Percentiles rank a stretch among this genome's conserved stretches.
These are phyloP conservation scores for Byssothecium circinans DNA, from an alignment of 2,329 filamentous ascomycete species.

Conservation along the genomic window DNA sequence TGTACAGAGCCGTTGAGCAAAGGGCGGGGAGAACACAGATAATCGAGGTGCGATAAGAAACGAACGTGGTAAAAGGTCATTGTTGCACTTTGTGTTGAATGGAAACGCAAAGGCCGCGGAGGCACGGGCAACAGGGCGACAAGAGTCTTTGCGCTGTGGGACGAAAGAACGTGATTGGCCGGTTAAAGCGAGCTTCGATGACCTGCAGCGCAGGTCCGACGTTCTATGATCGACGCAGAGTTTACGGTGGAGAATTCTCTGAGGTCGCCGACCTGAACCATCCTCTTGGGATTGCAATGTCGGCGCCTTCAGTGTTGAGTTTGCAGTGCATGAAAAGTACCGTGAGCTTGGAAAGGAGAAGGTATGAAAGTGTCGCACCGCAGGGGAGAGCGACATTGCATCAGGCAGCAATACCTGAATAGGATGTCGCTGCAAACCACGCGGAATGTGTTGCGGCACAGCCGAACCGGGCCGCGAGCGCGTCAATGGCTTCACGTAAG, in stretches of 20 bases:
- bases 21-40: too few species aligned
- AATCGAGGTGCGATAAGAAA: too few species aligned
- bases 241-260: not conserved
- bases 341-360: too few species aligned
- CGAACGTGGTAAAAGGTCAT: too few species aligned
- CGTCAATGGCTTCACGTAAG: slow-evolving; percentile 5
- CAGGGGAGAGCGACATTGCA: too few species aligned
- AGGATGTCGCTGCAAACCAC: too few species aligned
- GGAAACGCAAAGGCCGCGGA: too few species aligned
- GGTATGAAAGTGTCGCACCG: too few species aligned
- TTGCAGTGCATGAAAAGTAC: slow-evolving; percentile 7
- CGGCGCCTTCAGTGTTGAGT: slow-evolving; percentile 10
- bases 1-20: too few species aligned
- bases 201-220: slow-evolving; percentile 2
- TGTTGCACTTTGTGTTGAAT: too few species aligned
- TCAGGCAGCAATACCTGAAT: too few species aligned
- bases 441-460: slow-evolving; percentile 10
- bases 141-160: not conserved
- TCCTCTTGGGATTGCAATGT: slow-evolving; percentile 16
- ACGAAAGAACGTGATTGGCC: not conserved
- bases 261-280: slow-evolving; percentile 38
- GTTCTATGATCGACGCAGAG: not conserved
- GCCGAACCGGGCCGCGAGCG: not conserved
- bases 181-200: not conserved
- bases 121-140: not conserved